A percentile compares a stretch with the other conserved stretches of the same genome.
phyloP scores from a whole-genome alignment of 2,329 filamentous ascomycete species.

The Fusarium equiseti region DNA sequence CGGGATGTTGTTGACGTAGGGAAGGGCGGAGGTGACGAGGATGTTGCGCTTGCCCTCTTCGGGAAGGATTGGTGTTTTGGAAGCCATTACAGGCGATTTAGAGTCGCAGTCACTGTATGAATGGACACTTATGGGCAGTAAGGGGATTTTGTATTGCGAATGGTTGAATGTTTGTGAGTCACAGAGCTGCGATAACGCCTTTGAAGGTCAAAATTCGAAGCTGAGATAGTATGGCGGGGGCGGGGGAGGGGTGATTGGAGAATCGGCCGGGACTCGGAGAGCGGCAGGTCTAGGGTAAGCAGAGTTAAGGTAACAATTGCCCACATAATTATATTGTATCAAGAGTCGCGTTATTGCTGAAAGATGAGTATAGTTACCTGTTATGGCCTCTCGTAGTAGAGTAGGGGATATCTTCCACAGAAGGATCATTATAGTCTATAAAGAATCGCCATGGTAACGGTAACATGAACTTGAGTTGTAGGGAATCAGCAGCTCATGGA shows the following conservation, averaged over 20 bases:
- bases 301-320: not conserved
- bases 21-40: constrained; percentile 90
- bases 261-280: not conserved
- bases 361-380: not conserved
- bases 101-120: constrained; percentile 8
- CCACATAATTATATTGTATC: not conserved
- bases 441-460: not conserved
- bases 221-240: constrained; percentile 42
- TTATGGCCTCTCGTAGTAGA: not conserved
- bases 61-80: constrained; percentile 66
- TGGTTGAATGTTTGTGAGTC: constrained; percentile 39
- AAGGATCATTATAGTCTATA: not conserved
- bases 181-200: constrained; percentile 41
- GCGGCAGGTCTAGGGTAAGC: constrained; percentile 30
- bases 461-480: too few species aligned
- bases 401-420: not conserved
- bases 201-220: constrained; percentile 42
- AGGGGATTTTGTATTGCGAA: constrained; percentile 6
- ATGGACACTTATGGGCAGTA: not conserved
- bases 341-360: not conserved
- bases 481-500: not conserved
- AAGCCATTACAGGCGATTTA: constrained; percentile 41
- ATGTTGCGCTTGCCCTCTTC: constrained; percentile 84
- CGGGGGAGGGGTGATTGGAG: constrained; percentile 40
- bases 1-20: constrained; percentile 81